These are phyloP conservation scores for Aspergillus calidoustus DNA, from an alignment of 2,329 filamentous ascomycete genomes.

Conservation along the genomic window DNA sequence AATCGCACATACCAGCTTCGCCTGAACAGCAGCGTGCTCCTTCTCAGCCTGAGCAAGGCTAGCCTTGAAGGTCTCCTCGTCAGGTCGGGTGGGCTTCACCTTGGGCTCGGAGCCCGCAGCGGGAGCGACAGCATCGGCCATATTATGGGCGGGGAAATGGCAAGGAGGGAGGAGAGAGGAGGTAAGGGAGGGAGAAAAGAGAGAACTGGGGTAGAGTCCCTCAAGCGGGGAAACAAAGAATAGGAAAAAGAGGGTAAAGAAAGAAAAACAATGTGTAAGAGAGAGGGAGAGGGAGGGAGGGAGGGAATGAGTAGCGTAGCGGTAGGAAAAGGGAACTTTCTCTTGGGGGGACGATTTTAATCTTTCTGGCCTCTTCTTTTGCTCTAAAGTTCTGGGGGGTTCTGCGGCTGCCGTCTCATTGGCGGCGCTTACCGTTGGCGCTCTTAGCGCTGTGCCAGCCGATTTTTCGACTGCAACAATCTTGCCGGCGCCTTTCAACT, in stretches of 20 bases:
- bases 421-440: conserved; percentile 32
- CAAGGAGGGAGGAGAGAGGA: conserved; percentile 11
- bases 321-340: conserved; percentile 20
- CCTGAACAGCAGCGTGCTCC: conserved; percentile 77
- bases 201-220: conserved; percentile 14
- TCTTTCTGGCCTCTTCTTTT: conserved; percentile 27
- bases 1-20: conserved; percentile 60
- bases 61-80: conserved; percentile 82
- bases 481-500: conserved; percentile 11
- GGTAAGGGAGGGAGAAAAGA: conserved; percentile 10
- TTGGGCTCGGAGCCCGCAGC: conserved; percentile 44
- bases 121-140: conserved; percentile 40
- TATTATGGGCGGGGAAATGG: conserved; percentile 24
- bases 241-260: conserved; percentile 8
- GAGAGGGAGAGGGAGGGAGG: conserved; percentile 20
- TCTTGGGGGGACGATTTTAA: neutral
- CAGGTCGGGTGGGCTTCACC: conserved; percentile 79
- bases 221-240: conserved; percentile 18
- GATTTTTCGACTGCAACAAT: conserved; percentile 35
- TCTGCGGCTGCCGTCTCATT: conserved; percentile 17
- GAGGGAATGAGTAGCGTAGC: conserved; percentile 17
- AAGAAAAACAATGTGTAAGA: conserved; percentile 11
- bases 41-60: conserved; percentile 82
- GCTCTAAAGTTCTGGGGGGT: conserved; percentile 8
- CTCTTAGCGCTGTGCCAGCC: conserved; percentile 32